A percentile compares a stretch with the other conserved stretches of the same genome.
phyloP scores from a whole-genome alignment of 1,284 basidiomycete species.

The Cutaneotrichosporon arboriforme region DNA sequence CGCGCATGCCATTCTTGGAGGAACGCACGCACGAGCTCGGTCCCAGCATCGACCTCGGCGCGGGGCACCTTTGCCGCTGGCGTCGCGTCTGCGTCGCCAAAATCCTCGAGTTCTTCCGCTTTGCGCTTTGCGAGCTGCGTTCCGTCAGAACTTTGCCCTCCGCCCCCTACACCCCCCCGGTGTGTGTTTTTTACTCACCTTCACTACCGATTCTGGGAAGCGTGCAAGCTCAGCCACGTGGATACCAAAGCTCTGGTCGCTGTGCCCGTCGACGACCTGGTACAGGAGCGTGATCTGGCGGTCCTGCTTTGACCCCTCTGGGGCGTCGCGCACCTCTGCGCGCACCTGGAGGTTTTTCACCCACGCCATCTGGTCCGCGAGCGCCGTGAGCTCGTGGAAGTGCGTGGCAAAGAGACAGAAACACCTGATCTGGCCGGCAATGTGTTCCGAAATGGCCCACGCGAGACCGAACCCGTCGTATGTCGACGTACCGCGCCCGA shows the following conservation, averaged over 20 bases:
- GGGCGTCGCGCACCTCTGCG: conserved; percentile 67
- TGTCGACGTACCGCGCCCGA: conserved; percentile 96
- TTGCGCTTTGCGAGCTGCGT: conserved; percentile 88
- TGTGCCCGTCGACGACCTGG: conserved; percentile 87
- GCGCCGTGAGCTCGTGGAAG: conserved; percentile 92
- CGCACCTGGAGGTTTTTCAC: conserved; percentile 96
- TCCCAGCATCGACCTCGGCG: conserved; percentile 68
- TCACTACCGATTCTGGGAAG: conserved; percentile 90
- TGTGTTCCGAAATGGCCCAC: conserved; percentile 99
- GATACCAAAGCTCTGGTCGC: conserved; percentile 97
- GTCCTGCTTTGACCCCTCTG: conserved; percentile 56
- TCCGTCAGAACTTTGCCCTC: background rate
- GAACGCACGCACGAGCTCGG: conserved; percentile 72
- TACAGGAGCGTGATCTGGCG: conserved; percentile 89
- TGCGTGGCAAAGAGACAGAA: conserved; percentile 97
- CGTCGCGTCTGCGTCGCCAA: conserved; percentile 52
- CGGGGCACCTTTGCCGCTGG: conserved; percentile 53
- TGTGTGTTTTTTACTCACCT: conserved; percentile 52
- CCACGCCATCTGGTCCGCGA: conserved; percentile 77
- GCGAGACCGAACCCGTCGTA: conserved; percentile 98
- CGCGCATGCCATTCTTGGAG: conserved; percentile 65
- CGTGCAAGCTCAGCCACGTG: conserved; percentile 95
- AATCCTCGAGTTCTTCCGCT: conserved; percentile 94
- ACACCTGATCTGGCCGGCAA: conserved; percentile 82
- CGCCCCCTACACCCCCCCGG: background rate